phyloP scores from a whole-genome alignment of 2,329 filamentous ascomycete genomes.

The Colletotrichum neosansevieriae region DNA sequence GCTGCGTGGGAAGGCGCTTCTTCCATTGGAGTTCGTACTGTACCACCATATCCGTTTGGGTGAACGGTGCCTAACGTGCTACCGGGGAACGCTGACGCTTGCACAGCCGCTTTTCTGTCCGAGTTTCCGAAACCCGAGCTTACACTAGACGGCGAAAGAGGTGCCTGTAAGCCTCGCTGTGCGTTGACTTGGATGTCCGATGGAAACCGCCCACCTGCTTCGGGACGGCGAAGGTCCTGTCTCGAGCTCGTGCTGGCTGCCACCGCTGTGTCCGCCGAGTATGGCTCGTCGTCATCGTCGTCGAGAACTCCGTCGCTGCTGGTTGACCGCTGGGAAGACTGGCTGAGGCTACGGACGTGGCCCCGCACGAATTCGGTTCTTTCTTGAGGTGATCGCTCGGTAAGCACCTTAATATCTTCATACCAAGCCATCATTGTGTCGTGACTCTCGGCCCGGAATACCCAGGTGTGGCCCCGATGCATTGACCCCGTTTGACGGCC shows the following conservation, averaged over 20 bases:
- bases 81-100: constrained; percentile 65
- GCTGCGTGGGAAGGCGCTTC: constrained; percentile 64
- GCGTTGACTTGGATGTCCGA: constrained; percentile 89
- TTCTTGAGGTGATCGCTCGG: constrained; percentile 89
- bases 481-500: constrained; percentile 92
- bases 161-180: constrained; percentile 82
- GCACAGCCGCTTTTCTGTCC: constrained; percentile 71
- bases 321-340: constrained; percentile 69
- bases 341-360: constrained; percentile 83
- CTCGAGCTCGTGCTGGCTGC: constrained; percentile 62
- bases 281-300: constrained; percentile 77
- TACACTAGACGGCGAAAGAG: constrained; percentile 84
- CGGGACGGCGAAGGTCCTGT: constrained; percentile 75
- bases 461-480: constrained; percentile 84
- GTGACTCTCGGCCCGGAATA: constrained; percentile 78
- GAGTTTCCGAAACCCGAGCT: constrained; percentile 69
- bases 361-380: constrained; percentile 87
- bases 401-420: constrained; percentile 90
- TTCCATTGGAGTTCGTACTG: constrained; percentile 59
- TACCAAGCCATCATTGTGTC: constrained; percentile 99
- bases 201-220: constrained; percentile 96
- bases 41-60: constrained; percentile 58
- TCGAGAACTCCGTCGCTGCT: constrained; percentile 84
- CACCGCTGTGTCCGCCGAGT: constrained; percentile 68
- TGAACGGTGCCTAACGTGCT: constrained; percentile 16